Percentiles rank a stretch among this genome's conserved stretches.
Conservation (phyloP, 768 basidiomycete genomes). For the Tulasnella calospora region DNA sequence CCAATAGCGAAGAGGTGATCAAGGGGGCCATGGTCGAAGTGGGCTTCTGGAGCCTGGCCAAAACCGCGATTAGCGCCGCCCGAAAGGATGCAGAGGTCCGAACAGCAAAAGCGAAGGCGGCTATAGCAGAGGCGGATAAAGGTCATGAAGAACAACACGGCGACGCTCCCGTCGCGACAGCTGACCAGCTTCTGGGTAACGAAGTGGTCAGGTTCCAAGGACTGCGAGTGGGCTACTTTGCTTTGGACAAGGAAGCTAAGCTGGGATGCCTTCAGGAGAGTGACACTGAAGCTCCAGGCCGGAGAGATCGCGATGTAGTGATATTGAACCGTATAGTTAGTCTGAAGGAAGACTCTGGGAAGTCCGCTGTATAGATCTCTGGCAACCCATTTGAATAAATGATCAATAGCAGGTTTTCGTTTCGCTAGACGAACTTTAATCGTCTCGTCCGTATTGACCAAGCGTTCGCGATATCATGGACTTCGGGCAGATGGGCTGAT, state of each 20-base stretch:
- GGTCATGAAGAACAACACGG: slow-evolving; percentile 38
- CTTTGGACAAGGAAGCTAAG: slow-evolving; percentile 80
- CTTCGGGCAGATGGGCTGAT: too few species aligned
- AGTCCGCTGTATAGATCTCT: slow-evolving; percentile 36
- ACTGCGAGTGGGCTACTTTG: slow-evolving; percentile 89
- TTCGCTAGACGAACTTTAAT: not conserved
- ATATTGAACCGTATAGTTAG: slow-evolving; percentile 90
- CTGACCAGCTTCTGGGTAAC: slow-evolving; percentile 76
- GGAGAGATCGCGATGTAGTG: slow-evolving; percentile 67
- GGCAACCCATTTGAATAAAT: not conserved
- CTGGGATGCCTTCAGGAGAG: slow-evolving; percentile 59
- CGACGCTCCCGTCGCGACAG: slow-evolving; percentile 62
- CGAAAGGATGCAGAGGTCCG: slow-evolving; percentile 51
- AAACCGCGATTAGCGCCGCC: slow-evolving; percentile 59
- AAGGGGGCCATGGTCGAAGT: slow-evolving; percentile 79
- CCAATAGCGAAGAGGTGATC: slow-evolving; percentile 73
- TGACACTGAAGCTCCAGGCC: slow-evolving; percentile 41
- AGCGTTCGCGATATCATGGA: not conserved
- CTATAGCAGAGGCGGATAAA: slow-evolving; percentile 33
- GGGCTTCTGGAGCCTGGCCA: slow-evolving; percentile 82
- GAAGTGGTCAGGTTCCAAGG: slow-evolving; percentile 97
- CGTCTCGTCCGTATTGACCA: not conserved
- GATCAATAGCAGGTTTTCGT: not conserved
- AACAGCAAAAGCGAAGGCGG: slow-evolving; percentile 45
- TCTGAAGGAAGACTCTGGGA: slow-evolving; percentile 90